These are phyloP conservation scores for Hordeum pubiflorum DNA, from an alignment of 202 grass and related monocot species.

Conservation along the genomic window DNA sequence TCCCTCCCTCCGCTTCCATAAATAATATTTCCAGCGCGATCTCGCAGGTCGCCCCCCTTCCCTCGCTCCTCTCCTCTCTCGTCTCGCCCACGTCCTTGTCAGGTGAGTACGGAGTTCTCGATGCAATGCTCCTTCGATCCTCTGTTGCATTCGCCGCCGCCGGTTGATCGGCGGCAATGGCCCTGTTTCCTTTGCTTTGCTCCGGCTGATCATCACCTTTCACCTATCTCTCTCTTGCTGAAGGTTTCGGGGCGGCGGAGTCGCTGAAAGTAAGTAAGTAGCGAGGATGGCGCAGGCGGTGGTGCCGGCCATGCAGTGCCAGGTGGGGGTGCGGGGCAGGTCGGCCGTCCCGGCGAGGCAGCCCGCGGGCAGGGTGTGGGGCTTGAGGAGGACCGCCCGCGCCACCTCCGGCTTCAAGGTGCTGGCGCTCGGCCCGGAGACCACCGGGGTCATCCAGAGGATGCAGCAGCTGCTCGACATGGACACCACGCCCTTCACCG, in stretches of 20 bases:
- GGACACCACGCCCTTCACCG: conserved; percentile 72
- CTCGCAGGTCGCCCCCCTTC: not conserved
- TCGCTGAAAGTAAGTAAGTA: not conserved
- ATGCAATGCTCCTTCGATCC: not conserved
- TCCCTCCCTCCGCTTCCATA: not conserved
- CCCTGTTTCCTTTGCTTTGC: not conserved
- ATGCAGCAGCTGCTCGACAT: conserved; percentile 85
- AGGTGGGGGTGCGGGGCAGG: conserved; percentile 43
- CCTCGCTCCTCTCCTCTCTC: not conserved
- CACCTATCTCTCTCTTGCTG: too few species aligned
- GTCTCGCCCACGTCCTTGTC: not conserved
- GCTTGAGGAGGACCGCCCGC: conserved; percentile 40
- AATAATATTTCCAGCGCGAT: not conserved
- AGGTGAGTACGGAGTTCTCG: conserved; percentile 3
- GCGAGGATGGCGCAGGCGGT: conserved; percentile 69
- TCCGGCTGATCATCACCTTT: too few species aligned
- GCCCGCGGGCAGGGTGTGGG: conserved; percentile 54
- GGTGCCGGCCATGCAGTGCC: conserved; percentile 75
- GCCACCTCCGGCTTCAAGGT: conserved; percentile 68
- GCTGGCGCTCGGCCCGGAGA: conserved; percentile 48
- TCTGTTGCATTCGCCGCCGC: not conserved
- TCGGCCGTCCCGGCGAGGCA: conserved; percentile 31
- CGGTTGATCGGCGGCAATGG: not conserved
- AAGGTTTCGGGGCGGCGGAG: not conserved
- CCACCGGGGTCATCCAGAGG: conserved; percentile 58